Percentiles rank a stretch among this genome's conserved stretches.
phyloP scores from a whole-genome alignment of 1,284 basidiomycete genomes.

The Irpex rosettiformis region DNA sequence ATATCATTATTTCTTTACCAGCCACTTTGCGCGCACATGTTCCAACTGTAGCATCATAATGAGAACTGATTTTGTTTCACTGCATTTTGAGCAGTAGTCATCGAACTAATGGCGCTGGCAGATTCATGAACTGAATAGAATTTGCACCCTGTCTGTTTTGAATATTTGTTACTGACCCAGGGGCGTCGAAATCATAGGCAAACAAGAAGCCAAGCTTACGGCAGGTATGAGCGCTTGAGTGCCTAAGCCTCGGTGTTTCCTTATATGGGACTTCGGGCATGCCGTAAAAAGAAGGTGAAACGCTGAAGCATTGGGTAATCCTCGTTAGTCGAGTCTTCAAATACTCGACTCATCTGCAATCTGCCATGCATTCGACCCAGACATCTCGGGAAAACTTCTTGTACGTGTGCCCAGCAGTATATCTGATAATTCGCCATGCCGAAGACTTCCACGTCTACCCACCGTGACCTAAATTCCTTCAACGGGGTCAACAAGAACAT shows the following conservation, averaged over 20 bases:
- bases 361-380: background rate
- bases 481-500: conserved; percentile 13
- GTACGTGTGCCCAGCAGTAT: background rate
- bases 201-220: no score
- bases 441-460: conserved; percentile 2
- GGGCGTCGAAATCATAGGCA: no score
- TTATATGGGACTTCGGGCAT: background rate
- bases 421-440: conserved; percentile 8
- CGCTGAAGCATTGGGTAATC: background rate
- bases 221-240: no score
- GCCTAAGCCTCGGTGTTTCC: background rate
- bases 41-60: no score
- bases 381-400: background rate
- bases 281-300: background rate
- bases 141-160: no score
- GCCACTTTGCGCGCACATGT: no score
- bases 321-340: background rate
- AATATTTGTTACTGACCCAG: no score
- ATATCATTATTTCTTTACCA: no score
- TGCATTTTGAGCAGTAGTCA: no score
- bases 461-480: conserved; percentile 6
- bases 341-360: background rate
- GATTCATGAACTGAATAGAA: no score
- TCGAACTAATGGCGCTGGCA: no score
- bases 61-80: no score